Evolutionary conservation across 2,329 filamentous ascomycete genomes (phyloP).

Genomic region (Colletotrichum truncatum): DNA sequence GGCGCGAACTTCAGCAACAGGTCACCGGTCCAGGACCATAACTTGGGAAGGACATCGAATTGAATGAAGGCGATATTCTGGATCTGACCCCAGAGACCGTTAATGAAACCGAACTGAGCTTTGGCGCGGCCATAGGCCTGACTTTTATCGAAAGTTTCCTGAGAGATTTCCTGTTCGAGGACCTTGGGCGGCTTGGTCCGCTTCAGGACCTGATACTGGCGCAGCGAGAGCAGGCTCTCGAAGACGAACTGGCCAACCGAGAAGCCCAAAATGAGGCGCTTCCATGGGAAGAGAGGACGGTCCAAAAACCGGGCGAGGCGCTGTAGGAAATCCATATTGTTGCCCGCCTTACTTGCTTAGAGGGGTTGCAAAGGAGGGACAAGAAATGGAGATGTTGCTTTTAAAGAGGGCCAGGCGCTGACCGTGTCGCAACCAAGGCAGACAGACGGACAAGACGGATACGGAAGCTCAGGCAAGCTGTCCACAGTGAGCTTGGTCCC

Average conservation of each 20-base stretch:
- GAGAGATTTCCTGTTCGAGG: constrained; percentile 85
- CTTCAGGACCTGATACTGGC: constrained; percentile 89
- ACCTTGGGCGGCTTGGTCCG: constrained; percentile 85
- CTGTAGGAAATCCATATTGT: constrained; percentile 45
- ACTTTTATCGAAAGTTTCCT: constrained; percentile 93
- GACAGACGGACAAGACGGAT: not conserved
- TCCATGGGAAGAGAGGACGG: constrained; percentile 95
- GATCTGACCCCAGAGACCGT: constrained; percentile 83
- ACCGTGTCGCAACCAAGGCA: not conserved
- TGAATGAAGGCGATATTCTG: constrained; percentile 92
- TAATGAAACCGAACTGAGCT: constrained; percentile 86
- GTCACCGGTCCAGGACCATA: constrained; percentile 85
- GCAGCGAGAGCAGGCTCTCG: constrained; percentile 87
- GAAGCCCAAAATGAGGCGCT: constrained; percentile 94
- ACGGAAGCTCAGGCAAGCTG: constrained; percentile 23
- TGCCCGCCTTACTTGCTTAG: constrained; percentile 6
- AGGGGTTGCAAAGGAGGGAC: constrained; percentile 24
- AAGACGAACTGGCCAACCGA: constrained; percentile 90
- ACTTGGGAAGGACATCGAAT: constrained; percentile 87
- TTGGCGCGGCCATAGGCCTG: constrained; percentile 97
- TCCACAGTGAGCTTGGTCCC: constrained; percentile 24
- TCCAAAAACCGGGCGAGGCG: constrained; percentile 87
- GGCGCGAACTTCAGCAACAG: constrained; percentile 80
- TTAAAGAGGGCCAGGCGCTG: constrained; percentile 2
- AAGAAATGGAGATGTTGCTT: constrained; percentile 20